A percentile compares a stretch with the other conserved stretches of the same genome.
Conservation (phyloP, 1,284 basidiomycete species). For the Gomphus sp. region DNA sequence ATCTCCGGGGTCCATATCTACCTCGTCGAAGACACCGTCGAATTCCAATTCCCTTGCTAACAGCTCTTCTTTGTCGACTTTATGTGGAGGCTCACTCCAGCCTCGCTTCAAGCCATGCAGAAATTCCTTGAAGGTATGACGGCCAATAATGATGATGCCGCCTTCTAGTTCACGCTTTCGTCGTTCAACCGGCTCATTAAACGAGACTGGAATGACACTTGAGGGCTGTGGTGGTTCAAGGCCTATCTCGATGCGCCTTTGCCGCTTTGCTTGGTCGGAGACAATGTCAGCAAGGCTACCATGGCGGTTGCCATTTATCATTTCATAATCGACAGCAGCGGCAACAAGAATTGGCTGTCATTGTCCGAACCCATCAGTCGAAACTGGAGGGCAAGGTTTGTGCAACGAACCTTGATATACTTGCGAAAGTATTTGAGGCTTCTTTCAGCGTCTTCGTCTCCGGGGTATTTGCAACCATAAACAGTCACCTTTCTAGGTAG, state of each 20-base stretch:
- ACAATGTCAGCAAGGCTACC: constrained; percentile 78
- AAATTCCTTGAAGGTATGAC: constrained; percentile 92
- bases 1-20: constrained; percentile 26
- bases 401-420: constrained; percentile 81
- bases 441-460: constrained; percentile 88
- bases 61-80: constrained; percentile 68
- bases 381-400: constrained; percentile 8
- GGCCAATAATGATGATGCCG: constrained; percentile 81
- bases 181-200: constrained; percentile 45
- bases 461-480: constrained; percentile 86
- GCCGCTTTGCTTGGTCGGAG: constrained; percentile 60
- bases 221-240: constrained; percentile 43
- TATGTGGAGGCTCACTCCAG: constrained; percentile 70
- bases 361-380: constrained; percentile 7
- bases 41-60: constrained; percentile 60
- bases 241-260: constrained; percentile 52
- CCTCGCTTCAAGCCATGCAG: constrained; percentile 80
- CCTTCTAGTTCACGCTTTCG: constrained; percentile 66
- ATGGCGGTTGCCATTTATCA: constrained; percentile 73
- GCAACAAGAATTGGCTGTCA: constrained; percentile 86
- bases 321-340: constrained; percentile 88
- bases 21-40: constrained; percentile 76
- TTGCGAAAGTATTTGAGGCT: constrained; percentile 85
- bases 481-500: constrained; percentile 78
- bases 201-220: constrained; percentile 42